Conservation (phyloP, 2,329 filamentous ascomycete genomes). For the Epichloe coenophiala region DNA sequence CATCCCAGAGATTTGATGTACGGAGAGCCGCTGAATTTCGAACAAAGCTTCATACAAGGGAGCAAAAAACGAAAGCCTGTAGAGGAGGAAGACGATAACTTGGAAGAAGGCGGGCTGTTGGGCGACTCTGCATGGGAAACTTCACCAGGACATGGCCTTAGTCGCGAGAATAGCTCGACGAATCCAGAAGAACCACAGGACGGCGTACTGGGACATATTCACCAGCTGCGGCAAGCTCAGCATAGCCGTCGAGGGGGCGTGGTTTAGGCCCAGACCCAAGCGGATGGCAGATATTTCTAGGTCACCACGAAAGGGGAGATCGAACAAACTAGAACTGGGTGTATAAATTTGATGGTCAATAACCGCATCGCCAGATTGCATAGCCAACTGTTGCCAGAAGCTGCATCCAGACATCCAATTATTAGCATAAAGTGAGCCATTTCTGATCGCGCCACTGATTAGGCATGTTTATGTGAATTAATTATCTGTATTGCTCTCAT, state of each 20-base stretch:
- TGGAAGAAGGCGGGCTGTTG: constrained; percentile 35
- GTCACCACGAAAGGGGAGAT: no score
- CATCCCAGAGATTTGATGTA: constrained; percentile 31
- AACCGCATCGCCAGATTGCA: no score
- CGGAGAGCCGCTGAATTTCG: constrained; percentile 37
- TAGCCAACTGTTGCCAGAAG: no score
- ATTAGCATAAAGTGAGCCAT: no score
- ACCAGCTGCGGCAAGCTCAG: constrained; percentile 45
- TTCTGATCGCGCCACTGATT: no score
- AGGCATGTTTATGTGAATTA: no score
- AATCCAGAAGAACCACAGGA: constrained; percentile 33
- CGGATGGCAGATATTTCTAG: not conserved
- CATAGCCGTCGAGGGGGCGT: constrained; percentile 33
- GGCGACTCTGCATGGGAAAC: constrained; percentile 50
- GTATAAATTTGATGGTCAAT: no score
- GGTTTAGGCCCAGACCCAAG: constrained; percentile 7
- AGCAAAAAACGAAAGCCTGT: constrained; percentile 20
- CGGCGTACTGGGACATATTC: constrained; percentile 43
- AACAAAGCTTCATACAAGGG: constrained; percentile 39
- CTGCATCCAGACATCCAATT: no score
- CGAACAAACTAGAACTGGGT: no score
- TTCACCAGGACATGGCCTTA: constrained; percentile 36
- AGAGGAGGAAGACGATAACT: constrained; percentile 42
- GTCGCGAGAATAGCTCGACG: constrained; percentile 36
- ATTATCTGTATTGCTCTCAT: no score